phyloP scores from a whole-genome alignment of 352 stramenopile species.

The Heterotrichella gracilis region DNA sequence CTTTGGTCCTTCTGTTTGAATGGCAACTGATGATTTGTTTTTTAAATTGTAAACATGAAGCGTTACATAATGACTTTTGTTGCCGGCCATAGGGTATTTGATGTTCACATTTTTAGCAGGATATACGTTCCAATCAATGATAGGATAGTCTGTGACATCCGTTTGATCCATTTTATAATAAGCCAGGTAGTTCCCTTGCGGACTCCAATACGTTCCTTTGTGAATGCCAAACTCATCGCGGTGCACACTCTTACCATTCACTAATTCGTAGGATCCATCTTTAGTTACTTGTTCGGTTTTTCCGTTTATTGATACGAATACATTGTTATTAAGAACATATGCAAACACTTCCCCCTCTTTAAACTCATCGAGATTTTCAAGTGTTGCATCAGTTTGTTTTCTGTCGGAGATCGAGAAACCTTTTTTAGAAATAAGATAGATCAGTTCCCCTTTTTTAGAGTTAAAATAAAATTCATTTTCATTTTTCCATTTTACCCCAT shows the following conservation, averaged over 20 bases:
- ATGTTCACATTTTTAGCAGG: background rate
- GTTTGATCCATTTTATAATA: background rate
- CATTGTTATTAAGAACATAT: background rate
- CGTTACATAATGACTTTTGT: background rate
- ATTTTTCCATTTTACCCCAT: background rate
- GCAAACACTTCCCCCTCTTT: background rate
- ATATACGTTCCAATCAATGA: background rate
- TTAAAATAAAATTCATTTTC: constrained; percentile 6
- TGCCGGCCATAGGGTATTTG: background rate
- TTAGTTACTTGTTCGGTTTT: background rate
- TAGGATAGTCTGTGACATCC: background rate
- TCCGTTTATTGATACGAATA: background rate
- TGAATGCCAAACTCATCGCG: background rate
- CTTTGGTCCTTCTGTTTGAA: background rate
- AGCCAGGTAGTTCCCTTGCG: background rate
- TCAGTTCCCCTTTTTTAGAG: background rate
- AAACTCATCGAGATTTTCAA: background rate
- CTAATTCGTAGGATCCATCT: background rate
- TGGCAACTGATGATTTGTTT: background rate
- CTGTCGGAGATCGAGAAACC: background rate
- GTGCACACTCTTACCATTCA: constrained; percentile 3
- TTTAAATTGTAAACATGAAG: background rate
- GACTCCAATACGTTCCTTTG: background rate
- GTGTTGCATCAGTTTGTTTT: background rate
- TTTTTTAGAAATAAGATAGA: background rate